Conservation (phyloP, 805 yeast species). For the Kodamaea hsintzibuensis region DNA sequence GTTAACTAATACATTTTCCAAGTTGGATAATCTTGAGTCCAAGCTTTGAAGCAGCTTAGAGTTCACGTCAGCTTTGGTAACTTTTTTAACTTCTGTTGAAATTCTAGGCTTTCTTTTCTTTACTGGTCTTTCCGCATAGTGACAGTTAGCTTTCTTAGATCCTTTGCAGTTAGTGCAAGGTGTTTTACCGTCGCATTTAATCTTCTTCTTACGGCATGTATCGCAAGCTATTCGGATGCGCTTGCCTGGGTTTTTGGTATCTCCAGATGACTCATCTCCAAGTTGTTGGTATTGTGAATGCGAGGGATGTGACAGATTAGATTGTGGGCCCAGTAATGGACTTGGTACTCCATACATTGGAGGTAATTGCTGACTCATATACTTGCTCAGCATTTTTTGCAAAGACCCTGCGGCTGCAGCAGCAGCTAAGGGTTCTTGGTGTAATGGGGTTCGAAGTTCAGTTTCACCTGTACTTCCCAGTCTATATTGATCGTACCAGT, state of each 20-base stretch:
- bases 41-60: conserved; percentile 16
- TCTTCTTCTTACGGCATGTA: conserved; percentile 33
- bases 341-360: neutral
- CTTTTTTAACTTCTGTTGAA: neutral
- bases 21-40: conserved; percentile 20
- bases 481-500: neutral
- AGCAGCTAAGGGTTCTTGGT: conserved; percentile 1
- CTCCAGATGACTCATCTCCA: neutral
- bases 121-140: conserved; percentile 21
- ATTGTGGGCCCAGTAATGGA: neutral
- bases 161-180: conserved; percentile 31
- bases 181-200: conserved; percentile 31
- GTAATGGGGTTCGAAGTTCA: neutral
- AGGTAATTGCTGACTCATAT: neutral
- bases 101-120: conserved; percentile 8
- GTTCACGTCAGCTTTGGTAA: neutral
- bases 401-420: conserved; percentile 6
- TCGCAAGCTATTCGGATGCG: conserved; percentile 30
- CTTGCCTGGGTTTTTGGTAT: conserved; percentile 9
- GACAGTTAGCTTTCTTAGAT: conserved; percentile 21
- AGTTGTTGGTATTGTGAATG: neutral
- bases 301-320: neutral
- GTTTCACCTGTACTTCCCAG: neutral
- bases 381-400: conserved; percentile 5
- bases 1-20: conserved; percentile 22